Evolutionary conservation across 768 basidiomycete species (phyloP).

Genomic region (Inosperma sp.): DNA sequence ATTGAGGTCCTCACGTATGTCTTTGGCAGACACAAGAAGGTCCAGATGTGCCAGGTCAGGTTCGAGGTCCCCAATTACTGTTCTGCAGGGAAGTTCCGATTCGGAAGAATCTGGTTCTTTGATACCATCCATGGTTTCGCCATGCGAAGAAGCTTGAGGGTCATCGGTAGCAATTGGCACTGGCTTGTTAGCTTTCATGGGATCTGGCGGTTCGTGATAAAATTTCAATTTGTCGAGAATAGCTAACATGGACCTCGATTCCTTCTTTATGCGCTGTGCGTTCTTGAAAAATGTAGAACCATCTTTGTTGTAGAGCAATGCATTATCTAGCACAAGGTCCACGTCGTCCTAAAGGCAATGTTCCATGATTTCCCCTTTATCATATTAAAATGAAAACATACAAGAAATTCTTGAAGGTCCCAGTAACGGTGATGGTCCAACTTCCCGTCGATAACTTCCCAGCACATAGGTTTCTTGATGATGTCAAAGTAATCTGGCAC

Average conservation of each 20-base stretch:
- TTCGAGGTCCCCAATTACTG: conserved; percentile 68
- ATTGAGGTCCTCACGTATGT: conserved; percentile 49
- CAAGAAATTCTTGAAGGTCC: conserved; percentile 71
- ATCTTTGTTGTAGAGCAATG: conserved; percentile 77
- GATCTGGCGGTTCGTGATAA: conserved; percentile 7
- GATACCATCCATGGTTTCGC: neutral
- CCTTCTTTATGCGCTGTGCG: conserved; percentile 56
- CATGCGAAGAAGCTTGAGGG: too few species aligned
- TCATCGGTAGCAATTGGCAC: neutral
- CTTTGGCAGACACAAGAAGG: conserved; percentile 49
- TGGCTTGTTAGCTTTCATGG: neutral
- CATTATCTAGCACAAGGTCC: conserved; percentile 80
- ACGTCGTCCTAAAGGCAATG: conserved; percentile 58
- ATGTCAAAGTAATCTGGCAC: conserved; percentile 92
- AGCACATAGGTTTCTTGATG: conserved; percentile 84
- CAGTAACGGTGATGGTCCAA: conserved; percentile 81
- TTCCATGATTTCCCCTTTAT: neutral
- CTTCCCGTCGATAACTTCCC: conserved; percentile 75
- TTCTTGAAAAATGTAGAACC: conserved; percentile 67
- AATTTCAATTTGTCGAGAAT: conserved; percentile 35
- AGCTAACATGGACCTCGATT: conserved; percentile 37
- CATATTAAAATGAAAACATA: conserved; percentile 22
- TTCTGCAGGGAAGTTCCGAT: conserved; percentile 3
- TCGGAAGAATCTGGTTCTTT: neutral
- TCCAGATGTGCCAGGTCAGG: conserved; percentile 55